Conservation (phyloP, 768 basidiomycete species). For the Cubamyces lactineus region DNA sequence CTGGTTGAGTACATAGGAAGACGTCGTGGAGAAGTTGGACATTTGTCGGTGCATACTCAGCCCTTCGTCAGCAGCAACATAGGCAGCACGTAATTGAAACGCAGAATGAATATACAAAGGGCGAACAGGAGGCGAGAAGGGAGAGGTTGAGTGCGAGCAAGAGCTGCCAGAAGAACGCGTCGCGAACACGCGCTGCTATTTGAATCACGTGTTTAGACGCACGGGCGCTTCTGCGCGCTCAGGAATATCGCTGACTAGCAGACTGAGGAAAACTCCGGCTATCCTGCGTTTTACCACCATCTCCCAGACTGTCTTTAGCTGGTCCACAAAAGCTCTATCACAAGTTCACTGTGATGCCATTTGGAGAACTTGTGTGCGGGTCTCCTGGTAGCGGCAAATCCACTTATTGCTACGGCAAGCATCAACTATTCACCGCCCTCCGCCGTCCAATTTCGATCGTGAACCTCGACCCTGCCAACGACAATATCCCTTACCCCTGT, state of each 20-base stretch:
- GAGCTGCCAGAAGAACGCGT: neutral
- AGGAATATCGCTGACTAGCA: too few species aligned
- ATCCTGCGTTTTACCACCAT: neutral
- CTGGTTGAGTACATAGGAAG: neutral
- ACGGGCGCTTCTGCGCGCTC: neutral
- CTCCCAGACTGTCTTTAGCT: neutral
- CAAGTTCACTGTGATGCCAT: slow-evolving; percentile 58
- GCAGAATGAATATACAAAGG: too few species aligned
- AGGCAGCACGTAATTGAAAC: too few species aligned
- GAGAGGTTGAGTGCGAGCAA: too few species aligned
- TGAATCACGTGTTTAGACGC: slow-evolving; percentile 1
- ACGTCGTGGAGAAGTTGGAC: neutral
- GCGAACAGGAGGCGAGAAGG: neutral
- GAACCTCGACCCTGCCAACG: slow-evolving; percentile 96
- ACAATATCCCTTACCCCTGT: slow-evolving; percentile 88
- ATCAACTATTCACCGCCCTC: slow-evolving; percentile 88
- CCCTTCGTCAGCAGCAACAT: too few species aligned
- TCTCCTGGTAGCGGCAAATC: slow-evolving; percentile 89
- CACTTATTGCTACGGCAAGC: slow-evolving; percentile 85
- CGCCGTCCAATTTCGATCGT: slow-evolving; percentile 85
- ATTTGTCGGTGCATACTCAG: too few species aligned
- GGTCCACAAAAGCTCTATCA: too few species aligned
- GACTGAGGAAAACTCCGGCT: too few species aligned
- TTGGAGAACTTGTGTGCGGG: slow-evolving; percentile 86
- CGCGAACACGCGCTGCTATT: slow-evolving; percentile 2